Percentiles rank a stretch among this genome's conserved stretches.
These are phyloP conservation scores for Pseudomicrostroma phylloplanum DNA, from an alignment of 1,284 basidiomycete species.

Conservation along the genomic window DNA sequence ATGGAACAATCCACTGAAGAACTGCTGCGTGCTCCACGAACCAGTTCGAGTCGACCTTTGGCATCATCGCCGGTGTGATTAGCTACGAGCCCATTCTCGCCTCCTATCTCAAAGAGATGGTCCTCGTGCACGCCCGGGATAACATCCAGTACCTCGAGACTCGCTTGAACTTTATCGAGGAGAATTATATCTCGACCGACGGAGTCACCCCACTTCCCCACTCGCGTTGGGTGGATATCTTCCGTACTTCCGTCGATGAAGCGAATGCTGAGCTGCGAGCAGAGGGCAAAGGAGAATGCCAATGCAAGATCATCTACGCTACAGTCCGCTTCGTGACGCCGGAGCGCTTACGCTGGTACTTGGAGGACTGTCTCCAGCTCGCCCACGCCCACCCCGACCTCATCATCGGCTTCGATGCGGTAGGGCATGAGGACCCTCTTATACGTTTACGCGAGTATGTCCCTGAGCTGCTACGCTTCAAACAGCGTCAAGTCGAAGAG, in stretches of 20 bases:
- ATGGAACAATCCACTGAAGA: too few relatives aligned
- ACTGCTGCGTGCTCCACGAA: not conserved
- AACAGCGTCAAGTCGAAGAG: slow-evolving; percentile 58
- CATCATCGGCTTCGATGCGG: slow-evolving; percentile 71
- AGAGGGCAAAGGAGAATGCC: slow-evolving; percentile 12
- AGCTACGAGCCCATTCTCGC: slow-evolving; percentile 57
- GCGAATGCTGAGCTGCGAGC: slow-evolving; percentile 19
- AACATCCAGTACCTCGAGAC: slow-evolving; percentile 68
- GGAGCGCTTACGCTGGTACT: slow-evolving; percentile 62
- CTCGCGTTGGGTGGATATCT: slow-evolving; percentile 60
- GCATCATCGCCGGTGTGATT: slow-evolving; percentile 44
- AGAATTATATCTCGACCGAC: slow-evolving; percentile 62
- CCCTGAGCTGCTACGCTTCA: slow-evolving; percentile 61
- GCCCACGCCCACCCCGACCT: slow-evolving; percentile 69
- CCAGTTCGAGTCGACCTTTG: slow-evolving; percentile 36
- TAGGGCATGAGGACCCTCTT: slow-evolving; percentile 66
- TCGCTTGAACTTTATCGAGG: slow-evolving; percentile 62
- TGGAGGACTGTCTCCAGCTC: slow-evolving; percentile 66
- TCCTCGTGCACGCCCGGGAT: slow-evolving; percentile 63
- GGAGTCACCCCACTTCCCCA: slow-evolving; percentile 61
- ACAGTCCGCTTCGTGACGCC: slow-evolving; percentile 60
- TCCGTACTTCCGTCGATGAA: slow-evolving; percentile 60
- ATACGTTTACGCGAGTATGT: slow-evolving; percentile 64
- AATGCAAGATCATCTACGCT: slow-evolving; percentile 57
- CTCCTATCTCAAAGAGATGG: slow-evolving; percentile 61